Base-by-base conservation (phyloP, 345 rosid species). In the Pugionium cornutum region DNA sequence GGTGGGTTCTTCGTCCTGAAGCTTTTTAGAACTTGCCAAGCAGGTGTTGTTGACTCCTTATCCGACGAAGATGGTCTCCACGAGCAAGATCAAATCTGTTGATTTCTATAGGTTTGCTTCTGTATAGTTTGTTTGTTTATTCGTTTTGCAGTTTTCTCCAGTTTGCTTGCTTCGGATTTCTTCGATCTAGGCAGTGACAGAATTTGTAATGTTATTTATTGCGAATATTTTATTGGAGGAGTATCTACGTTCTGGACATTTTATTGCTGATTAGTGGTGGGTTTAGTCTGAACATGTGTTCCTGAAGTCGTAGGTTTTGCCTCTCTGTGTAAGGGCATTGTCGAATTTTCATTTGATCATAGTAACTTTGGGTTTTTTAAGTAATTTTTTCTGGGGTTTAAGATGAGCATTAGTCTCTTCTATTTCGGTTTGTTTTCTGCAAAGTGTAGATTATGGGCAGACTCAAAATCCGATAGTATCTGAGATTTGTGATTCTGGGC, bases 101-200 rank as follows among this genome's bases (percentile, higher is more conserved):
- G 94, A 87, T 69, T 87, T 87, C 76, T 83, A 83, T 65, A 82
- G 91, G 91, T 86, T 62, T 64, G 76, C 69, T 71, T 53, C 18
- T 18, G 18, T 18, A 18, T 65, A 39, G 45, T 61, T 32, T 27
- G 35, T 5, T 56, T 58, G n/a, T 50, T 1, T 69, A 3, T 43
- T 33, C 28, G 31, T 44, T 52, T 47, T 11, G 33, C 30, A 31
- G 44, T 32, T 50, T 28, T 51, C 56, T 4, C 41, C 29, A 33
- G 42, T 45, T 69, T 48, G n/a, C 34, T 37, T 49, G 4, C 25
- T 34, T 70, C 6, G 47, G 35, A 29, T 49, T 50, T 56, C 47
- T 9, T 63, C 58, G 69, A 72, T 72, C 66, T 72, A 72, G 33
- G 46, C 34, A 9, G 50, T 52, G 8, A 26, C 26, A 4, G 8